Evolutionary conservation across 306 rosid species (phyloP), one percentile per base, ranked within the genome.

Genomic region (Arachis hypogaea): DNA sequence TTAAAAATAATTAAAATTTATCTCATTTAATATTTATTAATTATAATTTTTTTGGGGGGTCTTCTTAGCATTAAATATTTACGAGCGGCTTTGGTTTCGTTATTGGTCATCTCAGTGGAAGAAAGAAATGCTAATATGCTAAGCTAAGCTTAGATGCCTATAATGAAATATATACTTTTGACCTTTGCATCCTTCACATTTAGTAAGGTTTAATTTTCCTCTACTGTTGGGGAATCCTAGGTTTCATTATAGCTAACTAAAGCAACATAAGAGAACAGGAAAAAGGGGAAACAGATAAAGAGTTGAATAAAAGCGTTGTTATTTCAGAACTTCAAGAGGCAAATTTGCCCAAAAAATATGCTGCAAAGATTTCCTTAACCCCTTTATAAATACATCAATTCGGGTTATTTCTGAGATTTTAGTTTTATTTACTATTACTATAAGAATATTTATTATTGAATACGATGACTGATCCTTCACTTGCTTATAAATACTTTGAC

Each of bases 191-290:
- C 73, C 50, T 69, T 69, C 40, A 41, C 52, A 1, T 49, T 36
- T 9, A 7, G 69, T 56, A 16, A 59, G 51, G 38, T 9, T 68
- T 33, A 33, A 33, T 33, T 33, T 33, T 8, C n/a, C 40, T 22
- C 45, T 43, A 4, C 75, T 10, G 11, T 29, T 59, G 59, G 49
- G 60, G 50, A 72, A 59, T 59, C 76, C 68, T 45, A 72, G 16
- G 76, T 72, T 72, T n/a, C 68, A 44, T 45, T 9, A 36, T 14
- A 8, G 59, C 42, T 11, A 57, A 12, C 56, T 50, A 50, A 50
- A 11, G 41, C 18, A 30, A 44, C 9, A 44, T 0, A 18, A 42
- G 68, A 63, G 7, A n/a, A 14, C 6, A 36, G 6, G 5, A 60
- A 5, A 36, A 10, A 3, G 4, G 51, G 11, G 11, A 46, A 46